Evolutionary conservation across 768 basidiomycete species (phyloP).

Genomic region (Rhizopogon sp.): DNA sequence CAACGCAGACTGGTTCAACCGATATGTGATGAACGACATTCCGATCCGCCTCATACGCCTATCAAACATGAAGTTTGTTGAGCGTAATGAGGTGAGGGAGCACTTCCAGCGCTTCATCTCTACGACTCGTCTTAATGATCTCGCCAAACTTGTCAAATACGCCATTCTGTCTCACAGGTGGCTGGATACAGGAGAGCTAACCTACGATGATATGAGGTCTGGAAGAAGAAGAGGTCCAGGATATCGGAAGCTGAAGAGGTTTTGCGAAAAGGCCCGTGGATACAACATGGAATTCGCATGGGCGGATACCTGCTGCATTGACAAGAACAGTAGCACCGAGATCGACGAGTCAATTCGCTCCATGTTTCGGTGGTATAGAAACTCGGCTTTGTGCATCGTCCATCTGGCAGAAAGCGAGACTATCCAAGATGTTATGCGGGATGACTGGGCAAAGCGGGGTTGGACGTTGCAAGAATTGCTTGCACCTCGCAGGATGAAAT

Average conservation of each 20-base stretch:
- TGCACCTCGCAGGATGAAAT: background rate
- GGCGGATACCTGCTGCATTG: conserved; percentile 8
- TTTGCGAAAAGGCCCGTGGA: background rate
- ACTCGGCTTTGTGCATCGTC: conserved; percentile 5
- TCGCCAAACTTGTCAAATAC: background rate
- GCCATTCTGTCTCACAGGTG: conserved; percentile 1
- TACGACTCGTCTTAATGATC: background rate
- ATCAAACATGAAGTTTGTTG: background rate
- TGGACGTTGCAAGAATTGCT: conserved; percentile 3
- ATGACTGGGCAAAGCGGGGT: conserved; percentile 1
- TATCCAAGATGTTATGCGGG: too few species aligned
- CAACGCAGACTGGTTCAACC: background rate
- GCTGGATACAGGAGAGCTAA: background rate
- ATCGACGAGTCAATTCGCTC: conserved; percentile 8
- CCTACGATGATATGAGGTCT: too few species aligned
- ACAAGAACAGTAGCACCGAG: conserved; percentile 11
- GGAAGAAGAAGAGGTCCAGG: background rate
- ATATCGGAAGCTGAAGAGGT: background rate
- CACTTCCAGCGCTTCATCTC: too few species aligned
- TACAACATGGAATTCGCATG: background rate
- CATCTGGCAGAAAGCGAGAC: background rate
- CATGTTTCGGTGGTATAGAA: conserved; percentile 12
- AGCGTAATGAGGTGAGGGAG: background rate
- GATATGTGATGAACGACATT: background rate
- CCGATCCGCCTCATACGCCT: background rate